Evolutionary conservation across 2,329 filamentous ascomycete genomes (phyloP), one percentile per base, ranked within the genome.

Genomic region (Penicillium sp.): DNA sequence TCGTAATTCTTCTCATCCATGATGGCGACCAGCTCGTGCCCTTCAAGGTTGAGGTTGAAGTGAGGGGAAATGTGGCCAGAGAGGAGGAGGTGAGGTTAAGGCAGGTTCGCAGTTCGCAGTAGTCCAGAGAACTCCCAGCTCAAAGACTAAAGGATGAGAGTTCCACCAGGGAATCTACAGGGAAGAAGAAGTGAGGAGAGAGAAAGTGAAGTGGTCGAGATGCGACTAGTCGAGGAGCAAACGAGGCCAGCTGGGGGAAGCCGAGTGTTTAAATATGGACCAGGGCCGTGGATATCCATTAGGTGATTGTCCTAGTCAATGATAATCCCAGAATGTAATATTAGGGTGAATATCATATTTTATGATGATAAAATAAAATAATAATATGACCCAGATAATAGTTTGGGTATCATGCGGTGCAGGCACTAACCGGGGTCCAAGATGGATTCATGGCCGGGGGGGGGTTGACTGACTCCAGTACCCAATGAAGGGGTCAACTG

Each of bases 1-100:
- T 35, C 56, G 22, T 56, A 55, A 31, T 56, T 72, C 66, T 66
- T 76, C 47, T 68, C 74, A 58, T 75, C 73, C 74, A 75, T 76
- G 37, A 19, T 61, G 47, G 50, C 41, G 18, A 49, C 31, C 31
- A 41, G 39, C 11, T 18, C 5, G 22, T 50, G 39, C 18, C 11
- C 11, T 27, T 39, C 33, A 40, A 24, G 49, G 22, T 6, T 36
- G n/a, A 36, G 27, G 13, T 18, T n/a, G 19, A 46, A 40, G 37
- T 41, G 22, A 18, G 33, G 33, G 24, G 27, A 18, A 19, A 3
- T 24, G n/a, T 33, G 37, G 19, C 36, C 24, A 36, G 27, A n/a
- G 19, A 39, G 36, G 11, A 10, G 18, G 3, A 31, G 24, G 16
- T 22, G 41, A 18, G 10, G 35, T 39, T 19, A 18, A 41, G n/a